Evolutionary conservation across 257 asterid species (phyloP).

Genomic region (Salvia rosmarinus): DNA sequence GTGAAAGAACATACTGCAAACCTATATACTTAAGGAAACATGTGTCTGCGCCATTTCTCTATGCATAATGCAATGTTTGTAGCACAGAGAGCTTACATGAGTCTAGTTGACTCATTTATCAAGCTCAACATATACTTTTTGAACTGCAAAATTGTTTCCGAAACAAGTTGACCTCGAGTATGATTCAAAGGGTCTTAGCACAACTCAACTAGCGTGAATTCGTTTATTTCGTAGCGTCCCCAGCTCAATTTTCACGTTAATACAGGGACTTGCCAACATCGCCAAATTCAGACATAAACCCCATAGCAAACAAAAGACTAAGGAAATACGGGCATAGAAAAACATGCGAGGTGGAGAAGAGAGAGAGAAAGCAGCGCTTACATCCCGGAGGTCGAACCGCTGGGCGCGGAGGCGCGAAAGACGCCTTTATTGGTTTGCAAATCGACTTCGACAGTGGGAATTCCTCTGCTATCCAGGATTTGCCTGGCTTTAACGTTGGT

Average conservation of each 20-base stretch:
- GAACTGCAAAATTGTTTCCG: not conserved
- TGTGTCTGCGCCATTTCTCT: not conserved
- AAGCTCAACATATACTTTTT: not conserved
- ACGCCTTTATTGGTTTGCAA: conserved; percentile 87
- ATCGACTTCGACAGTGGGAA: conserved; percentile 99
- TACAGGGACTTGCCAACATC: conserved; percentile 4
- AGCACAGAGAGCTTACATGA: not conserved
- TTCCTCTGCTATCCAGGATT: conserved; percentile 95
- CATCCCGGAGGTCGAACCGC: conserved; percentile 85
- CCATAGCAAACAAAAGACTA: conserved; percentile 15
- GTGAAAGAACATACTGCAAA: not conserved
- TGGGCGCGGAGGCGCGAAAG: conserved; percentile 84
- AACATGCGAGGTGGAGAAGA: not conserved
- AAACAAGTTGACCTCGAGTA: conserved; percentile 20
- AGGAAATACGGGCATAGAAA: not conserved
- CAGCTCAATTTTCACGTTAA: conserved; percentile 10
- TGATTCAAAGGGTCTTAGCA: not conserved
- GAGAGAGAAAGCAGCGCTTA: conserved; percentile 36
- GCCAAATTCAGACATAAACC: conserved; percentile 20
- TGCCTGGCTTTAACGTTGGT: conserved; percentile 92
- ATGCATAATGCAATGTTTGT: not conserved
- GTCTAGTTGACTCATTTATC: not conserved
- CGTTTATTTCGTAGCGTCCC: not conserved
- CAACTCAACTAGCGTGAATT: not conserved
- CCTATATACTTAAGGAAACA: conserved; percentile 5